These are phyloP conservation scores for Cytospora schulzeri DNA, from an alignment of 2,329 filamentous ascomycete species.

Conservation along the genomic window DNA sequence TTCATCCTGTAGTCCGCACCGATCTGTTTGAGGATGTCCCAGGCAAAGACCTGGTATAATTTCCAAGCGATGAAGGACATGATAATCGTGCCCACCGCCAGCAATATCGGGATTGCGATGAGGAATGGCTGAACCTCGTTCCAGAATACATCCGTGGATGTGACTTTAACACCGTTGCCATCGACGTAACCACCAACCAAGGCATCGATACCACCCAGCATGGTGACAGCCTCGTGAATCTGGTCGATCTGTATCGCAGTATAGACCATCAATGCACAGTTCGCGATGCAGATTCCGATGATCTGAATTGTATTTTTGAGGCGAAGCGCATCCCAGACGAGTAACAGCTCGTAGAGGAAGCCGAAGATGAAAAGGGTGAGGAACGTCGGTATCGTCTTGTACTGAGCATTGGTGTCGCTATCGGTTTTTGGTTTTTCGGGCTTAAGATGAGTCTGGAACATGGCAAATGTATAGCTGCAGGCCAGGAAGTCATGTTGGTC, in stretches of 20 bases:
- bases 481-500: slow-evolving; percentile 26
- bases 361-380: slow-evolving; percentile 96
- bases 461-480: slow-evolving; percentile 81
- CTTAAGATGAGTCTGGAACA: slow-evolving; percentile 70
- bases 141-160: slow-evolving; percentile 60
- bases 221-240: slow-evolving; percentile 71
- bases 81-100: slow-evolving; percentile 72
- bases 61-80: slow-evolving; percentile 87
- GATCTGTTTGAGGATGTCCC: slow-evolving; percentile 99
- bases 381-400: slow-evolving; percentile 86
- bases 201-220: slow-evolving; percentile 49
- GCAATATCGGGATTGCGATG: slow-evolving; percentile 81
- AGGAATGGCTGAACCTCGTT: slow-evolving; percentile 71
- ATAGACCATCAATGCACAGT: slow-evolving; percentile 88
- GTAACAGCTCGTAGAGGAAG: slow-evolving; percentile 85
- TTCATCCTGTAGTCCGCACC: slow-evolving; percentile 97
- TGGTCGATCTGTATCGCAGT: slow-evolving; percentile 91
- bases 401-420: slow-evolving; percentile 51
- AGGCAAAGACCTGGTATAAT: slow-evolving; percentile 96
- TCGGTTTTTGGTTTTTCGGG: slow-evolving; percentile 42
- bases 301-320: slow-evolving; percentile 98
- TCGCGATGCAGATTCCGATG: slow-evolving; percentile 92
- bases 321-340: slow-evolving; percentile 91
- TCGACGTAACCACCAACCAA: slow-evolving; percentile 41
- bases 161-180: slow-evolving; percentile 22